phyloP scores from a whole-genome alignment of 1,284 basidiomycete species.

The Wolfiporia cocos region DNA sequence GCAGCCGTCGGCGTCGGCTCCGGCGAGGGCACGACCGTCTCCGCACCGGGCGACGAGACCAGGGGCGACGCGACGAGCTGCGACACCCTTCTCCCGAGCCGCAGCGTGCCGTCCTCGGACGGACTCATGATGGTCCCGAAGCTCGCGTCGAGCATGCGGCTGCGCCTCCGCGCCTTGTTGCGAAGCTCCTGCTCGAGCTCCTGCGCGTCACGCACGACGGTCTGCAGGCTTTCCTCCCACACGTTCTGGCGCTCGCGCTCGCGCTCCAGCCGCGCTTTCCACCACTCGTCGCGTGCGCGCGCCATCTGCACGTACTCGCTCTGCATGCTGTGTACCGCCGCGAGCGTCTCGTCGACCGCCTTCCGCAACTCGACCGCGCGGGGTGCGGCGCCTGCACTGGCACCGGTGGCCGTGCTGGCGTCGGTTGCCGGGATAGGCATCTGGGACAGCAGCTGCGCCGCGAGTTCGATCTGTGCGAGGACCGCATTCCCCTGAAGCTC shows the following conservation, averaged over 20 bases:
- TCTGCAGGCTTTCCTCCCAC: slow-evolving; percentile 91
- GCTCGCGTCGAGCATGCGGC: slow-evolving; percentile 37
- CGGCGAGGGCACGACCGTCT: neutral
- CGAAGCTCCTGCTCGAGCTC: slow-evolving; percentile 78
- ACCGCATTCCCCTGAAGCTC: slow-evolving; percentile 74
- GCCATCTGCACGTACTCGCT: slow-evolving; percentile 72
- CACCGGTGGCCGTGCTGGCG: no score
- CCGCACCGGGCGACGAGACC: neutral
- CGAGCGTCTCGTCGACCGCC: slow-evolving; percentile 63
- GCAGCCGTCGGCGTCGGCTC: slow-evolving; percentile 3
- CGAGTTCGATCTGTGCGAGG: slow-evolving; percentile 77
- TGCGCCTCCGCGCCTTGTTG: slow-evolving; percentile 52
- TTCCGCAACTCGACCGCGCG: slow-evolving; percentile 42
- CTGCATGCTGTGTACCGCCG: slow-evolving; percentile 53
- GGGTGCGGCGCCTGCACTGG: no score
- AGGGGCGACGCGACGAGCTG: slow-evolving; percentile 8
- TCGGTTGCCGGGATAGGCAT: slow-evolving; percentile 27
- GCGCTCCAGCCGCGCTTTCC: slow-evolving; percentile 49
- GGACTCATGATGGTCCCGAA: slow-evolving; percentile 17
- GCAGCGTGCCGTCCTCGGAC: slow-evolving; percentile 9
- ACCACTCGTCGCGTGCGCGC: slow-evolving; percentile 82
- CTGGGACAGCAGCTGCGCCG: slow-evolving; percentile 58
- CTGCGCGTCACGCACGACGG: slow-evolving; percentile 85
- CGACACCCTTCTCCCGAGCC: slow-evolving; percentile 6
- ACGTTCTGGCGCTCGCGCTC: slow-evolving; percentile 74